phyloP scores from a whole-genome alignment of 345 rosid species.

The Eutrema heterophyllum region DNA sequence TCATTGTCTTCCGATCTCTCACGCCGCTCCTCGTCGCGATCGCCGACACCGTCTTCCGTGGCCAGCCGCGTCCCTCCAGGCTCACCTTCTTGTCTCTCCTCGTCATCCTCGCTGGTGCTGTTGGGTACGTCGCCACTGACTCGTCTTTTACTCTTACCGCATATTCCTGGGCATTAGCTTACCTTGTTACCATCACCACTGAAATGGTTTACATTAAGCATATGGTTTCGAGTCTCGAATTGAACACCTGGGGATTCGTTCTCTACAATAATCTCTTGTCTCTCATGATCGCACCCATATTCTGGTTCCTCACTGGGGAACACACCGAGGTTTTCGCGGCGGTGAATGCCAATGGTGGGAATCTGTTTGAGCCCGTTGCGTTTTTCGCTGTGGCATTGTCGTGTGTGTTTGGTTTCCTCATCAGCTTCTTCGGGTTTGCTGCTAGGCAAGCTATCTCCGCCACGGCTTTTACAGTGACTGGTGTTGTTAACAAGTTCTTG shows the following conservation, averaged over 20 bases:
- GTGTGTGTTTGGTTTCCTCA: conserved; percentile 84
- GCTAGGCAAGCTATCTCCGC: conserved; percentile 92
- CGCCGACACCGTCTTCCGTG: conserved; percentile 74
- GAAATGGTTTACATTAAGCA: conserved; percentile 99
- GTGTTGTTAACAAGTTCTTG: conserved; percentile 96
- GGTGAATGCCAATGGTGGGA: conserved; percentile 43
- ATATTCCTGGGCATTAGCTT: conserved; percentile 91
- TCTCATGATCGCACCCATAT: conserved; percentile 83
- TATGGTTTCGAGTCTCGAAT: conserved; percentile 85
- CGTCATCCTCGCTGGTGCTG: conserved; percentile 77
- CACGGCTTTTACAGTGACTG: conserved; percentile 94
- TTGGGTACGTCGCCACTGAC: conserved; percentile 93
- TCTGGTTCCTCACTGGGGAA: conserved; percentile 89
- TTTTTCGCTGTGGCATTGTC: conserved; percentile 75
- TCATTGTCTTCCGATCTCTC: conserved; percentile 86
- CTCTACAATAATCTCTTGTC: conserved; percentile 84
- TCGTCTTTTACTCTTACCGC: conserved; percentile 83
- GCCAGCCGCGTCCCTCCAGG: conserved; percentile 77
- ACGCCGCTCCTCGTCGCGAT: conserved; percentile 93
- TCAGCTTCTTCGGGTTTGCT: conserved; percentile 95
- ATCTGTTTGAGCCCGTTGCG: conserved; percentile 55
- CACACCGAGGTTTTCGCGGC: conserved; percentile 59
- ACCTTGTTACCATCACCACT: conserved; percentile 78
- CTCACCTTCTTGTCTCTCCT: conserved; percentile 63
- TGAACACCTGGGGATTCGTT: conserved; percentile 98